phyloP scores from a whole-genome alignment of 345 rosid genomes.

The Excoecaria cochinchinensis region DNA sequence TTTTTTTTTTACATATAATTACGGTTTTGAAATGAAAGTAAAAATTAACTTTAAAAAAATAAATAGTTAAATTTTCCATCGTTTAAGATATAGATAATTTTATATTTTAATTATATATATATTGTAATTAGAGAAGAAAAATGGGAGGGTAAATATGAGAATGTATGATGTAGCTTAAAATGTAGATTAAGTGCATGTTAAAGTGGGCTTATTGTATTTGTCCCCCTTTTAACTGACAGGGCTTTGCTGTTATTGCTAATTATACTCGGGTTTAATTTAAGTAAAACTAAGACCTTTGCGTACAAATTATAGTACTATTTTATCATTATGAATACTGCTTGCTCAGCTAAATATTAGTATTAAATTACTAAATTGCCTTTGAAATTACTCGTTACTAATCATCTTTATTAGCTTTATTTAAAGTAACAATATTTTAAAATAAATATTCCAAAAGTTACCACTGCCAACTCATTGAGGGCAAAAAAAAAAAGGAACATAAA shows the following conservation, averaged over 20 bases:
- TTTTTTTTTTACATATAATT: no score
- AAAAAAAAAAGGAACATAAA: background rate
- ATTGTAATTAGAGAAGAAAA: background rate
- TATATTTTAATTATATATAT: background rate
- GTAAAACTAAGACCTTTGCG: background rate
- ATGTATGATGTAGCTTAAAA: background rate
- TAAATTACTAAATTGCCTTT: no score
- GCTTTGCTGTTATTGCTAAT: constrained; percentile 11
- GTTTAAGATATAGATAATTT: background rate
- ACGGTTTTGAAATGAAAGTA: no score
- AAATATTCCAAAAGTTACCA: constrained; percentile 21
- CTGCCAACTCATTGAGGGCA: constrained; percentile 26
- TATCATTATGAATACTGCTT: no score
- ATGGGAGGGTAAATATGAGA: background rate
- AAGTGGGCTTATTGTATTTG: constrained; percentile 16
- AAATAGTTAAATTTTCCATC: no score
- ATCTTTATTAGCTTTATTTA: constrained; percentile 13
- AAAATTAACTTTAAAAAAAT: no score
- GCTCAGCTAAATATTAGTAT: no score
- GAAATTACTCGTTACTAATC: background rate
- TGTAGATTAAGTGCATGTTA: background rate
- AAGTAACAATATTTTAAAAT: constrained; percentile 27
- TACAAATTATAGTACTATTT: no score
- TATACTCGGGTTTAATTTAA: background rate
- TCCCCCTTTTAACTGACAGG: constrained; percentile 27